phyloP scores from a whole-genome alignment of 768 basidiomycete genomes.

The Rhodotorula graminis region DNA sequence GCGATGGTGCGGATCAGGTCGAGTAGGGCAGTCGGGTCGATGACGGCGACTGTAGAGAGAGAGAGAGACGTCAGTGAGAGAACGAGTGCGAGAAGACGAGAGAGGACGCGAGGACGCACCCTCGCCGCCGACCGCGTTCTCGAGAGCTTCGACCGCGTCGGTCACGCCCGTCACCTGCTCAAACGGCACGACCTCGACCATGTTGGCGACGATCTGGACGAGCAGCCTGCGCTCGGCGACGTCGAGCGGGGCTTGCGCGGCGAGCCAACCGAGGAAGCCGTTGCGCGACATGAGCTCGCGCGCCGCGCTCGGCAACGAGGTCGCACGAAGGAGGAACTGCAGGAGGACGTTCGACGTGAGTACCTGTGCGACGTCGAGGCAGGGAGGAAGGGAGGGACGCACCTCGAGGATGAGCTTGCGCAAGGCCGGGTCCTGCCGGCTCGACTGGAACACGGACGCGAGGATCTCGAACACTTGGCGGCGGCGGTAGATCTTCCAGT shows the following conservation, averaged over 20 bases:
- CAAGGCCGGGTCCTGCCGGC: constrained; percentile 20
- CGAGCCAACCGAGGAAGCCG: constrained; percentile 35
- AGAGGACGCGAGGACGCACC: background rate
- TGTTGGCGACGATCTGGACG: constrained; percentile 11
- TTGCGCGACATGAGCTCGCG: constrained; percentile 40
- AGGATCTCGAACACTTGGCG: constrained; percentile 42
- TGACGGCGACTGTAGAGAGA: background rate
- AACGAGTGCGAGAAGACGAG: background rate
- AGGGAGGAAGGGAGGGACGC: background rate
- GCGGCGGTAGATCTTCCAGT: constrained; percentile 41
- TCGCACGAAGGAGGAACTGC: constrained; percentile 37
- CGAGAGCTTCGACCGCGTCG: constrained; percentile 28
- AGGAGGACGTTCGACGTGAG: too few species aligned
- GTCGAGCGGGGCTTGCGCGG: constrained; percentile 18
- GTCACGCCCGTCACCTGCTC: constrained; percentile 31
- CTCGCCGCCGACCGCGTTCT: constrained; percentile 2
- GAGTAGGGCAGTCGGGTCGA: background rate
- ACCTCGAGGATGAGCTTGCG: constrained; percentile 38
- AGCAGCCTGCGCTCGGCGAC: constrained; percentile 22
- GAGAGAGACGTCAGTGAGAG: background rate
- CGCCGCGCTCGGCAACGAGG: constrained; percentile 34
- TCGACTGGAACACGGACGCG: constrained; percentile 36
- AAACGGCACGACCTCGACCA: constrained; percentile 12
- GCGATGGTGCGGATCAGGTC: constrained; percentile 4
- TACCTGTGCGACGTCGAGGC: background rate